Evolutionary conservation across 75 land plant genomes (phyloP), one percentile per base, ranked within the genome.

Genomic region (Pinus albicaulis): DNA sequence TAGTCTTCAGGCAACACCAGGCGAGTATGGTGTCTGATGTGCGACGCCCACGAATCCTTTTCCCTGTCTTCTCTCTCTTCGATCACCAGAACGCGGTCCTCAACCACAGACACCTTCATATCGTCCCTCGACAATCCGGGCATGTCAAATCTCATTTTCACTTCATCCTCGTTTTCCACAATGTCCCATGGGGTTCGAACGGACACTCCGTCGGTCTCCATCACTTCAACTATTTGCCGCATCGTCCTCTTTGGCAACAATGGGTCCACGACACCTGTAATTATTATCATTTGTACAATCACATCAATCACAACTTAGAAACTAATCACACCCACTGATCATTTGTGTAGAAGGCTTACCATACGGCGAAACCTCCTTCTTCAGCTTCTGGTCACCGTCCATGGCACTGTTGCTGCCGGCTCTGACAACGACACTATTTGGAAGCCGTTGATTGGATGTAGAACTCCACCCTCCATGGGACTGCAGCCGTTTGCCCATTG

Each of bases 41-140:
- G 31, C 31, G 31, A 1, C 22, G 41, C n/a, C 89, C 92, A 84
- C 4, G 76, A 57, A n/a, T 80, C 83, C 16, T 76, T 77, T 20
- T 23, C 76, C 28, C 61, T 68, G 70, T 82, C 81, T 56, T 89
- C 93, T 34, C 69, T 73, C 68, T 79, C 92, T 55, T 76, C 76
- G 55, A 94, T 86, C 0, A 94, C 88, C 7, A 94, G 85, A 26
- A 81, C 57, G 23, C 91, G 92, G 56, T 41, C 7, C 7, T 90
- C 89, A 77, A 92, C 94, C 11, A 91, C 86, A 1, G 80, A 74
- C 16, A 93, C 86, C 80, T 81, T 89, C 17, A 95, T 91, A 74
- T 95, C 96, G 59, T 92, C 93, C 86, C 91, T 95, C 57, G 86
- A 65, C 23, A 95, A 80, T n/a, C 98, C 98, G 22, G 98, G 98